Conservation (phyloP, 2,329 filamentous ascomycete genomes). For the Apiospora pterosperma region DNA sequence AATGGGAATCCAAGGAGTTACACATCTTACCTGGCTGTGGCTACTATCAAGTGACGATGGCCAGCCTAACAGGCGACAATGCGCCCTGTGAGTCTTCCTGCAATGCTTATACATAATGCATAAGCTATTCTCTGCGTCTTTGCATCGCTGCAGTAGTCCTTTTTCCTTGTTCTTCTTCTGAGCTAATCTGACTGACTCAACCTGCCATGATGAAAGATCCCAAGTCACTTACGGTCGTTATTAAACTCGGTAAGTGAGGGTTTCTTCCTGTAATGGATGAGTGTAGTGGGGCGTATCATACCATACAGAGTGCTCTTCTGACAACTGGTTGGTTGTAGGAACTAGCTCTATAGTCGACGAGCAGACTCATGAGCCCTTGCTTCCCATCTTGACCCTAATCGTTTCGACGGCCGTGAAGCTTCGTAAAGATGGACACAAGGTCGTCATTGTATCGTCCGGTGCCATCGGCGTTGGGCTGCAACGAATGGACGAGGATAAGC, state of each 20-base stretch:
- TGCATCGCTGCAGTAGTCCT: neutral
- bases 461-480: slow-evolving; percentile 92
- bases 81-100: slow-evolving; percentile 24
- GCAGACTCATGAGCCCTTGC: slow-evolving; percentile 85
- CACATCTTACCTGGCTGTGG: neutral
- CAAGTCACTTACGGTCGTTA: slow-evolving; percentile 72
- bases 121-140: neutral
- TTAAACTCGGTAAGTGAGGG: slow-evolving; percentile 73
- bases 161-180: neutral
- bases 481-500: slow-evolving; percentile 81
- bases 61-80: slow-evolving; percentile 15
- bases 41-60: slow-evolving; percentile 16
- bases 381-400: slow-evolving; percentile 87
- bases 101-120: neutral
- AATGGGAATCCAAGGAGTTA: neutral
- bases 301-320: neutral
- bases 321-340: slow-evolving; percentile 51
- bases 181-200: slow-evolving; percentile 4
- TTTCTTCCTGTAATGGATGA: neutral
- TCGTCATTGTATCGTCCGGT: slow-evolving; percentile 94
- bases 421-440: slow-evolving; percentile 85
- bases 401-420: slow-evolving; percentile 90
- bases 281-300: neutral
- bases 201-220: slow-evolving; percentile 59
- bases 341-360: slow-evolving; percentile 99